Conservation (phyloP, 2,329 filamentous ascomycete genomes). For the Hymenoscyphus occultus region DNA sequence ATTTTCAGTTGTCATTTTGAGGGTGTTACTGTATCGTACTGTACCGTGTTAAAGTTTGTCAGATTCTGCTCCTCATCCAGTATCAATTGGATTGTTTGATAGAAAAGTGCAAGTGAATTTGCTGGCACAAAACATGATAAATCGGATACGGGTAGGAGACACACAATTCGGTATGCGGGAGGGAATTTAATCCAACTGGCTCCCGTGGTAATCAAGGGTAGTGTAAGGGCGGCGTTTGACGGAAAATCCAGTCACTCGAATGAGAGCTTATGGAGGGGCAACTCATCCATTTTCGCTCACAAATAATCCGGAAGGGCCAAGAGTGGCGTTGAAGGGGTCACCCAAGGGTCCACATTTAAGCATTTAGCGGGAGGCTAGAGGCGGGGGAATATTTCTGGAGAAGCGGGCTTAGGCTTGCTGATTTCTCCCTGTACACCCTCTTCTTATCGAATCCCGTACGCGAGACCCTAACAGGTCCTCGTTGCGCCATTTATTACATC, state of each 20-base stretch:
- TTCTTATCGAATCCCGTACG: background rate
- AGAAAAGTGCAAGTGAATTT: conserved; percentile 10
- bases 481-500: conserved; percentile 11
- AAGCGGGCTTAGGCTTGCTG: background rate
- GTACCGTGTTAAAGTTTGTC: background rate
- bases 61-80: background rate
- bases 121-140: conserved; percentile 9
- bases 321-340: background rate
- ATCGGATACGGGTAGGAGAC: background rate
- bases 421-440: background rate
- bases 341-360: too few relatives aligned
- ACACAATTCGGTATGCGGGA: background rate
- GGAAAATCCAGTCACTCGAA: conserved; percentile 5
- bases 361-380: background rate
- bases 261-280: conserved; percentile 22
- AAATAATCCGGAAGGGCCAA: conserved; percentile 25
- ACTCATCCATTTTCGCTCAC: conserved; percentile 7
- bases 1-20: conserved; percentile 13
- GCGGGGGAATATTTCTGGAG: conserved; percentile 5
- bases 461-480: too few relatives aligned
- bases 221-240: conserved; percentile 12
- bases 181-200: background rate
- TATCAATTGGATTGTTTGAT: conserved; percentile 7
- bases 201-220: background rate
- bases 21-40: background rate